Evolutionary conservation across 2,329 filamentous ascomycete genomes (phyloP), one percentile per base, ranked within the genome.

Genomic region (Phoma sp.): DNA sequence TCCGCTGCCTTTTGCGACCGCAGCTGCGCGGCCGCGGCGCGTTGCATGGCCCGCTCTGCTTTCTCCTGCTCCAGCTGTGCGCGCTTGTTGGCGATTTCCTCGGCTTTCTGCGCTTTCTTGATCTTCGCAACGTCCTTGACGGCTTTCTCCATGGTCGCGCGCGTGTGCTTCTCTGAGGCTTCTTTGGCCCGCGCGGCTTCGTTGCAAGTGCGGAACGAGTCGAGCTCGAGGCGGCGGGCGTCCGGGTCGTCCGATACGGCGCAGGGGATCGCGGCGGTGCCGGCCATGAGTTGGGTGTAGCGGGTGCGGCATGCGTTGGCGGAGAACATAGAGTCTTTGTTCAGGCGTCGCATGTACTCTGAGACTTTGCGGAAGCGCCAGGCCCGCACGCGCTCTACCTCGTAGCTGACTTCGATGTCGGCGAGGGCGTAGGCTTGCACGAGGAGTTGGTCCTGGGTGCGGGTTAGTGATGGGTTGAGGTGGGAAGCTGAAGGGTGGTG

Each of bases 281-380:
- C 80, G 29, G 74, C 60, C 18, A 72, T 60, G 13, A 81, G 62
- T 11, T 68, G 70, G 29, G 72, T 65, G 56, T 73, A 79, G 25
- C 80, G 78, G 49, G 78, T 68, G 18, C 72, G 67, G 65, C 79
- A 82, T 22, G 80, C 79, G 8, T 75, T 76, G 22, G 72, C 72
- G 14, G 78, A 78, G 72, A 80, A 82, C 47, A 79, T 73, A 35
- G 75, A 60, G 7, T 70, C 62, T 27, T 64, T 66, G 50, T 77
- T 71, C 10, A 75, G 54, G 18, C 67, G 73, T 40, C 77, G 75
- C 62, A 80, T 76, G 35, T 77, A 66, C 24, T 76, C 71, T n/a
- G 77, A 68, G 4, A 78, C 74, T 52, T 76, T 75, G 27, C 69
- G 66, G 75, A 79, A 83, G 57, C 77, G 78, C 66, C 72, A 75